phyloP scores from a whole-genome alignment of 2,329 filamentous ascomycete species.

The Hortaea sp. region DNA sequence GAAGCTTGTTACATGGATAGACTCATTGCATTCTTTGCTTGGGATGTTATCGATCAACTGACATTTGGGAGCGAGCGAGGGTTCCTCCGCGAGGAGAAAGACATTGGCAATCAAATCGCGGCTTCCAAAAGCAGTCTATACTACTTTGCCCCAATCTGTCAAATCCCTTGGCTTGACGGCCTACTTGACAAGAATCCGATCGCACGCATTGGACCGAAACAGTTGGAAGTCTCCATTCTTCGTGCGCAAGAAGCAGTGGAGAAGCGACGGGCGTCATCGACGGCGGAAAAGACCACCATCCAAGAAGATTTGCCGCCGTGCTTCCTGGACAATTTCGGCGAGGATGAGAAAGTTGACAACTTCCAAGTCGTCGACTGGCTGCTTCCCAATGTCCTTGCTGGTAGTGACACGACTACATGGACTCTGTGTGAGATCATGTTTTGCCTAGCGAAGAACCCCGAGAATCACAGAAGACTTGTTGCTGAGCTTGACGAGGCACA shows the following conservation, averaged over 20 bases:
- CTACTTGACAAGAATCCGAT: conserved; percentile 5
- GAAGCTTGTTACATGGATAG: conserved; percentile 1
- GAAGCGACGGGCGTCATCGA: too few species aligned
- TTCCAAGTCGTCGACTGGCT: conserved; percentile 3
- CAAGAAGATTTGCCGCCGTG: too few species aligned
- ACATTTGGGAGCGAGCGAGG: not conserved
- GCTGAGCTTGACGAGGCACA: not conserved
- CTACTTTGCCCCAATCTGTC: conserved; percentile 2
- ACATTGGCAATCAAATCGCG: conserved; percentile 4
- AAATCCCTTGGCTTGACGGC: conserved; percentile 4
- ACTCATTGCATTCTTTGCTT: not conserved
- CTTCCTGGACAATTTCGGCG: too few species aligned
- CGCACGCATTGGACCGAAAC: conserved; percentile 2
- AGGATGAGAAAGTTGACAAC: conserved; percentile 9
- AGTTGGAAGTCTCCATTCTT: too few species aligned
- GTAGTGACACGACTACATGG: conserved; percentile 28
- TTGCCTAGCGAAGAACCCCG: conserved; percentile 13
- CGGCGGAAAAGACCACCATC: too few species aligned
- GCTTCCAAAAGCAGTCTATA: conserved; percentile 2
- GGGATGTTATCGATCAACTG: conserved; percentile 1
- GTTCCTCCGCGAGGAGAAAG: conserved; percentile 7
- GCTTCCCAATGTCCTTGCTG: conserved; percentile 38
- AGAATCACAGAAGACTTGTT: not conserved
- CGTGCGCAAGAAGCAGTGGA: too few species aligned
- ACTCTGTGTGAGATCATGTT: conserved; percentile 26